These are phyloP conservation scores for Cordyceps pruinosa DNA, from an alignment of 2,329 filamentous ascomycete genomes.

Conservation along the genomic window DNA sequence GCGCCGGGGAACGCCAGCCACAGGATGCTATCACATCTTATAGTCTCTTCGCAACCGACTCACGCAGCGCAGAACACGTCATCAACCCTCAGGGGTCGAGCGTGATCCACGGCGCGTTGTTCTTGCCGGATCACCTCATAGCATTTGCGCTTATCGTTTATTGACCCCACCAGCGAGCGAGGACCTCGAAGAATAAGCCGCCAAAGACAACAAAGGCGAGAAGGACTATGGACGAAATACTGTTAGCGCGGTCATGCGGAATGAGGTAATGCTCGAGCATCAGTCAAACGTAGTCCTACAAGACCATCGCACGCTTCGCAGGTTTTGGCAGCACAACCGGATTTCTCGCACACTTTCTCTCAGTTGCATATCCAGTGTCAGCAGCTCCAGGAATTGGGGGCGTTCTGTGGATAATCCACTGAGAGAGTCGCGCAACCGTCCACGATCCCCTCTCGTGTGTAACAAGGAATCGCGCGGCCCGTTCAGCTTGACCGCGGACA, in stretches of 20 bases:
- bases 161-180: constrained; percentile 42
- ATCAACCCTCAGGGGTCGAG: not conserved
- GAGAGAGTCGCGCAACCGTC: too few relatives aligned
- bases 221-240: constrained; percentile 32
- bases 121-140: not conserved
- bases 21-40: not conserved
- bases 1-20: not conserved
- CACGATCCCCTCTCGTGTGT: too few relatives aligned
- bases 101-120: not conserved
- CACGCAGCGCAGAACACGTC: not conserved
- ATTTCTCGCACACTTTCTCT: not conserved
- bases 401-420: not conserved
- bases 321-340: not conserved
- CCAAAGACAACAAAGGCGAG: constrained; percentile 57
- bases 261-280: not conserved
- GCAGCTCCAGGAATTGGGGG: not conserved
- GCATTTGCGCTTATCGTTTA: not conserved
- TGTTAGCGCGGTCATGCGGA: not conserved
- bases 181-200: constrained; percentile 50
- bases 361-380: not conserved
- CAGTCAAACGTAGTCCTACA: not conserved
- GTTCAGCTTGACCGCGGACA: not conserved
- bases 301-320: not conserved
- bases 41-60: not conserved
- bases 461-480: too few relatives aligned